These are phyloP conservation scores for Polytolypa hystricis DNA, from an alignment of 2,329 filamentous ascomycete genomes.

Conservation along the genomic window DNA sequence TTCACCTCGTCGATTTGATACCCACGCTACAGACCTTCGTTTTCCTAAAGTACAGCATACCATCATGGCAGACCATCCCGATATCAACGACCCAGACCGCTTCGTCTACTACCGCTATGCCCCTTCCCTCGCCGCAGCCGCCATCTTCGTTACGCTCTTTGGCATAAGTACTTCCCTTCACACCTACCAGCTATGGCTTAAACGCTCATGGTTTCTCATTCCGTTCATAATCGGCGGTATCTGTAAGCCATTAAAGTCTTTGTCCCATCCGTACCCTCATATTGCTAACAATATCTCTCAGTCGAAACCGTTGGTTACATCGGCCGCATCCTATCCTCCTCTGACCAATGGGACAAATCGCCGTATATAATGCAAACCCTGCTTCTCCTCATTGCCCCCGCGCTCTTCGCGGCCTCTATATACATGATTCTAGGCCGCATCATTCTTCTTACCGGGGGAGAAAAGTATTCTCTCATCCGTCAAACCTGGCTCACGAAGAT, in stretches of 20 bases:
- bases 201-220: slow-evolving; percentile 36
- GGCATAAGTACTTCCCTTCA: slow-evolving; percentile 29
- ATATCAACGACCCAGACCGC: too few species aligned
- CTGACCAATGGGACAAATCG: too few species aligned
- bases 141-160: slow-evolving; percentile 35
- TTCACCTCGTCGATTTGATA: too few species aligned
- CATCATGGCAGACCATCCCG: too few species aligned
- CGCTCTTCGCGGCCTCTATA: slow-evolving; percentile 21
- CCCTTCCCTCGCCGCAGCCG: slow-evolving; percentile 31
- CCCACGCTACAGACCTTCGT: too few species aligned
- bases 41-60: too few species aligned
- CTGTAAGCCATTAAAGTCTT: too few species aligned
- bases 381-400: slow-evolving; percentile 21
- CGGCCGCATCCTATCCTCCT: slow-evolving; percentile 33
- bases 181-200: slow-evolving; percentile 28
- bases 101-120: too few species aligned
- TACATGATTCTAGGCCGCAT: slow-evolving; percentile 22
- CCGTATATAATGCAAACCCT: slow-evolving; percentile 22
- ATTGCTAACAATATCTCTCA: too few species aligned
- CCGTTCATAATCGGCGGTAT: slow-evolving; percentile 5
- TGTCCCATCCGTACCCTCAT: too few species aligned
- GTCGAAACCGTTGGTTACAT: slow-evolving; percentile 42
- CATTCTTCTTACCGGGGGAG: slow-evolving; percentile 14
- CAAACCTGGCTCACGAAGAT: slow-evolving; percentile 20
- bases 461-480: slow-evolving; percentile 14